These are phyloP conservation scores for Vachellia pachyceras DNA, from an alignment of 306 rosid genomes.

Conservation along the genomic window DNA sequence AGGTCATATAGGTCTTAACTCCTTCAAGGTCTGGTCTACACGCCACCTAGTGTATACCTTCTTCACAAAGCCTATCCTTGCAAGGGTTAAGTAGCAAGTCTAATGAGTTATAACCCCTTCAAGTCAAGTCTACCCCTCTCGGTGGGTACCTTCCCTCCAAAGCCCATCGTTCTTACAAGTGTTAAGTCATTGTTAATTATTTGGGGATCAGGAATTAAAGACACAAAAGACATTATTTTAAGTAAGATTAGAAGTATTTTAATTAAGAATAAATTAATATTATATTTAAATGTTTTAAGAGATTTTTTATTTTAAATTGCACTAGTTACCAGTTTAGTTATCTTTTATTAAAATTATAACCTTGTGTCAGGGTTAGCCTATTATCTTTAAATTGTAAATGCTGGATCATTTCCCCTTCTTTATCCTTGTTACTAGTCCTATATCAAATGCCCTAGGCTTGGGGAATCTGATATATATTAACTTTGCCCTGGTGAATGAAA, in stretches of 20 bases:
- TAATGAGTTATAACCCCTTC: not conserved
- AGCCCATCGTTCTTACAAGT: not conserved
- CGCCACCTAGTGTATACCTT: not conserved
- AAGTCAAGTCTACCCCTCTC: not conserved
- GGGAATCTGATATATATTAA: not conserved
- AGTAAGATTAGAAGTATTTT: not conserved
- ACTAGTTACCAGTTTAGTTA: not conserved
- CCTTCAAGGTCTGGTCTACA: not conserved
- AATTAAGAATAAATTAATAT: not conserved
- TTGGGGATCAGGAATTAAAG: not conserved
- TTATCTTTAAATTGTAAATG: not conserved
- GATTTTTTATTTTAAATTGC: not conserved
- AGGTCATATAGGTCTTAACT: not conserved
- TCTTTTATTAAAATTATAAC: not conserved
- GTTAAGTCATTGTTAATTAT: not conserved
- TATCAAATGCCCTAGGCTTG: not conserved
- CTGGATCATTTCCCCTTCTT: not conserved
- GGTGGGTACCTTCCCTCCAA: not conserved
- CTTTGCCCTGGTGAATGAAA: not conserved
- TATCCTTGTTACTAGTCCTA: not conserved
- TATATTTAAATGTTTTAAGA: too few species aligned
- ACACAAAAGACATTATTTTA: not conserved
- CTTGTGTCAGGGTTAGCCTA: not conserved
- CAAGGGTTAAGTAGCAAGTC: not conserved
- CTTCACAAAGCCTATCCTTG: not conserved